Percentiles rank a stretch among this genome's conserved stretches.
These are phyloP conservation scores for Actinomortierella wolfii DNA, from an alignment of 371 early-diverging fungal genomes.

Conservation along the genomic window DNA sequence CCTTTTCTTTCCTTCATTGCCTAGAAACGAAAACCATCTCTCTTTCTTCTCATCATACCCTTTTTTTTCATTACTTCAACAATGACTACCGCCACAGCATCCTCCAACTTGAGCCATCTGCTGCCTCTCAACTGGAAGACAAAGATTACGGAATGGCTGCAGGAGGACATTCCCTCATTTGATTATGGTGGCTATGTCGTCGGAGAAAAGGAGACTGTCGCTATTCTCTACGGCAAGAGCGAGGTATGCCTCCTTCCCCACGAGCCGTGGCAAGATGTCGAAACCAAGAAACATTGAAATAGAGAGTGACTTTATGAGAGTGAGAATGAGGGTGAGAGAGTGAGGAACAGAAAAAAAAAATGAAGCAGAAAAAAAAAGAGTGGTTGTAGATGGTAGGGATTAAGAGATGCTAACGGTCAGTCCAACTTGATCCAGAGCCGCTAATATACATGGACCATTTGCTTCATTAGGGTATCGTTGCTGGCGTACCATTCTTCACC, in stretches of 20 bases:
- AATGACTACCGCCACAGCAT: constrained; percentile 9
- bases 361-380: not conserved
- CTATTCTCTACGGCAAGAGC: constrained; percentile 88
- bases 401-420: too few relatives aligned
- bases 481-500: constrained; percentile 94
- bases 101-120: constrained; percentile 52
- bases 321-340: too few relatives aligned
- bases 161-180: constrained; percentile 95
- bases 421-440: too few relatives aligned
- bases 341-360: not conserved
- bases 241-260: constrained; percentile 48
- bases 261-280: not conserved
- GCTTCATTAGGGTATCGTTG: constrained; percentile 89
- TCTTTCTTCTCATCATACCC: not conserved
- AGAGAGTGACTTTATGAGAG: not conserved
- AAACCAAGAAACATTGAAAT: not conserved
- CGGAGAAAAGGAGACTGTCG: constrained; percentile 84
- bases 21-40: constrained; percentile 3
- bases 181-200: constrained; percentile 98
- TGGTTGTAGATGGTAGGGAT: too few relatives aligned
- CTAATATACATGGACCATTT: too few relatives aligned
- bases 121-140: constrained; percentile 76
- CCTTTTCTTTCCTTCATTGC: not conserved
- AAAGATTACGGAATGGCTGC: constrained; percentile 78
- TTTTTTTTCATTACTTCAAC: not conserved